Percentiles rank a stretch among this genome's conserved stretches.
Conservation (phyloP, 1,284 basidiomycete species). For the Sporisorium exsertum region DNA sequence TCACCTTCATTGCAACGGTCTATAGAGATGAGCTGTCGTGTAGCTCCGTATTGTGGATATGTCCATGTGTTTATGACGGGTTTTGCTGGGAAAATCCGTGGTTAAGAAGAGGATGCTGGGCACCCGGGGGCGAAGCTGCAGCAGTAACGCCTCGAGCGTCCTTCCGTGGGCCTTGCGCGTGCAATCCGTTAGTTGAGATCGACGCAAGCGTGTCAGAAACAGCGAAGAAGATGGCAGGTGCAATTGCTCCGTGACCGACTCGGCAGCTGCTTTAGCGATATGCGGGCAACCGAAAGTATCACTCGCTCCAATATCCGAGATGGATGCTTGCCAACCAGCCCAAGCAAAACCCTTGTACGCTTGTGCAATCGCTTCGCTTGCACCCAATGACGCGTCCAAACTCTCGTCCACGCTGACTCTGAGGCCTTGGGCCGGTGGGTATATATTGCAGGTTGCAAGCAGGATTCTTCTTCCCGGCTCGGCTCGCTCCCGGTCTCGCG, state of each 20-base stretch:
- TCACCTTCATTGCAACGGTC: slow-evolving; percentile 16
- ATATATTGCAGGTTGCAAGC: not conserved
- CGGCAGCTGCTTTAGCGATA: not conserved
- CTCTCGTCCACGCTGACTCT: not conserved
- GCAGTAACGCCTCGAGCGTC: not conserved
- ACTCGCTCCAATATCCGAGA: not conserved
- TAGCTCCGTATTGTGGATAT: slow-evolving; percentile 9
- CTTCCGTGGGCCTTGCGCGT: not conserved
- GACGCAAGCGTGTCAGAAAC: not conserved
- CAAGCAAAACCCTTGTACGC: not conserved
- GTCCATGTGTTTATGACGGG: slow-evolving; percentile 9
- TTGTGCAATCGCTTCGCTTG: not conserved
- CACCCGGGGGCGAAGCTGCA: not conserved
- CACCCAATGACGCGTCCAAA: not conserved
- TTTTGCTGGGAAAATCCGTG: too few relatives aligned
- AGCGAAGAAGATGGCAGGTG: too few relatives aligned
- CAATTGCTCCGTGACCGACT: not conserved
- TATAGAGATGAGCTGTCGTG: slow-evolving; percentile 15
- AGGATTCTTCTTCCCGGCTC: not conserved
- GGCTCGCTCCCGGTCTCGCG: not conserved
- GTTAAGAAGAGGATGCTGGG: not conserved
- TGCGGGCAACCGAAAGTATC: not conserved
- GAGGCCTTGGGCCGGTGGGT: not conserved
- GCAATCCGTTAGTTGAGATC: too few relatives aligned
- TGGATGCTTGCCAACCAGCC: not conserved